Evolutionary conservation across 768 basidiomycete species (phyloP).

Genomic region (Hortiboletus campestris): DNA sequence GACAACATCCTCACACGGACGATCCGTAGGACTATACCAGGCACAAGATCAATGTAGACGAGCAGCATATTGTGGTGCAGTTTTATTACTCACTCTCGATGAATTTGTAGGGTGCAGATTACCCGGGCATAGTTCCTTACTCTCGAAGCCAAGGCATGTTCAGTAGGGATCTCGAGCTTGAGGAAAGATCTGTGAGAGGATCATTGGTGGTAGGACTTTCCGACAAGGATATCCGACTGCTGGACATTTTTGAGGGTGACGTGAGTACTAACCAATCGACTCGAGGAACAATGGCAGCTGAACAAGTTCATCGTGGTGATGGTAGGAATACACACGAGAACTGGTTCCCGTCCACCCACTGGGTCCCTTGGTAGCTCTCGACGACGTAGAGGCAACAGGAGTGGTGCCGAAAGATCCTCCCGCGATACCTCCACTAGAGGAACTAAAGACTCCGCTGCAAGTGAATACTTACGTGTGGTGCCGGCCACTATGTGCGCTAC

Average conservation of each 20-base stretch:
- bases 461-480: slow-evolving; percentile 77
- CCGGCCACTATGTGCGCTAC: slow-evolving; percentile 41
- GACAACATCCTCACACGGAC: neutral
- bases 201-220: slow-evolving; percentile 75
- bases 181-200: slow-evolving; percentile 75
- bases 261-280: slow-evolving; percentile 40
- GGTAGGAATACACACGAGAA: slow-evolving; percentile 70
- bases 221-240: slow-evolving; percentile 52
- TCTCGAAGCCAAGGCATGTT: slow-evolving; percentile 47
- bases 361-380: slow-evolving; percentile 37
- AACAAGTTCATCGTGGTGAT: neutral
- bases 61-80: neutral
- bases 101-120: slow-evolving; percentile 59
- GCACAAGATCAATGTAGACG: slow-evolving; percentile 66
- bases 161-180: slow-evolving; percentile 45
- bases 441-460: slow-evolving; percentile 37
- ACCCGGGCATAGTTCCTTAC: slow-evolving; percentile 78
- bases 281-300: neutral
- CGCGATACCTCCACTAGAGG: slow-evolving; percentile 36
- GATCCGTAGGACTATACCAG: slow-evolving; percentile 67
- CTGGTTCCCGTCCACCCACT: slow-evolving; percentile 58
- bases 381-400: slow-evolving; percentile 20
- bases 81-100: slow-evolving; percentile 2
- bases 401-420: slow-evolving; percentile 43
- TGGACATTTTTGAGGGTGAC: slow-evolving; percentile 83